Conservation (phyloP, 208 protist species). For the Naegleria lovaniensis region DNA sequence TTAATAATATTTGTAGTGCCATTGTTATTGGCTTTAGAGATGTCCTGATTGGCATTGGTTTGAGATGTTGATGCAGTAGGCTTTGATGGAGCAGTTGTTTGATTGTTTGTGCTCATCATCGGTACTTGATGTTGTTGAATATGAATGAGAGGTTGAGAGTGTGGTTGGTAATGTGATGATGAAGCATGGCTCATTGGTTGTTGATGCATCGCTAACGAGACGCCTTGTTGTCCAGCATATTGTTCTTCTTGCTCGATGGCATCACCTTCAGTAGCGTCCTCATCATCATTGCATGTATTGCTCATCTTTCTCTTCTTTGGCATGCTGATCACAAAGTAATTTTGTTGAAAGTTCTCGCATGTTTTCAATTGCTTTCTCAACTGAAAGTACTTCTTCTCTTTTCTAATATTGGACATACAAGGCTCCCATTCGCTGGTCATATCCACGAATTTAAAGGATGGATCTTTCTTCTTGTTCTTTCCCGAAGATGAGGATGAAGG, state of each 20-base stretch:
- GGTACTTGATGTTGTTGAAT: background rate
- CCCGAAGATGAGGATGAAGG: background rate
- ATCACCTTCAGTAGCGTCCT: background rate
- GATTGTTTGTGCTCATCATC: background rate
- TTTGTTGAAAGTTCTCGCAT: background rate
- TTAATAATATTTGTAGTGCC: background rate
- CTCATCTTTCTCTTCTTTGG: background rate
- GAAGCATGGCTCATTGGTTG: background rate
- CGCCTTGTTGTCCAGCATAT: background rate
- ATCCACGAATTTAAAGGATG: background rate
- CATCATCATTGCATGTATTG: background rate
- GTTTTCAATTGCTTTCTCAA: background rate
- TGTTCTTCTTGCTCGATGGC: background rate
- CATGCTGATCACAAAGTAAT: background rate
- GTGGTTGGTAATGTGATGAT: background rate
- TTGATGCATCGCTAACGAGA: too few species aligned
- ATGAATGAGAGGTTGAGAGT: too few species aligned
- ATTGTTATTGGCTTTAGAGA: too few species aligned
- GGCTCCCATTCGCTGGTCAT: background rate
- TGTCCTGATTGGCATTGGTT: too few species aligned
- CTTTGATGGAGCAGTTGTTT: background rate
- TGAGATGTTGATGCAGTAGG: too few species aligned
- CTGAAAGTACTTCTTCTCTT: conserved; percentile 15
- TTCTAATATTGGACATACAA: background rate
- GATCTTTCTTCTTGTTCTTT: background rate